Conservation (phyloP, 768 basidiomycete genomes). For the Multifurca ochricompacta region DNA sequence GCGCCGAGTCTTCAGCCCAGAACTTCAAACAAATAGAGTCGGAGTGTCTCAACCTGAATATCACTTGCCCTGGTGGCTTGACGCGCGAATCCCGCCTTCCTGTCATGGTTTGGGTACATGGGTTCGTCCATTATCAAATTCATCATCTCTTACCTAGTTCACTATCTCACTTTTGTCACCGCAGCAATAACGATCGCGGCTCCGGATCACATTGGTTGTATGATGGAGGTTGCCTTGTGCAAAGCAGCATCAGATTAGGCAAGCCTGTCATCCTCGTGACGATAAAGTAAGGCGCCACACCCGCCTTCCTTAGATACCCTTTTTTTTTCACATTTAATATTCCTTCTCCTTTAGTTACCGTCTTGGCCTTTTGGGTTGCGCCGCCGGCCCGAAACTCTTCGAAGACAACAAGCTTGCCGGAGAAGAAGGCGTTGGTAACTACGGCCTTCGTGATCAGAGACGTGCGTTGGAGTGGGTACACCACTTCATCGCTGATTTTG, state of each 20-base stretch:
- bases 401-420: slow-evolving; percentile 60
- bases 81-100: slow-evolving; percentile 48
- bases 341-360: slow-evolving; percentile 46
- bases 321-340: slow-evolving; percentile 8
- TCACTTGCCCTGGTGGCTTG: slow-evolving; percentile 62
- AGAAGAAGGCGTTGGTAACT: slow-evolving; percentile 71
- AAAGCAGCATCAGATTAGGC: slow-evolving; percentile 50
- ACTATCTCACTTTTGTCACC: slow-evolving; percentile 15
- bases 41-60: slow-evolving; percentile 73
- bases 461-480: slow-evolving; percentile 46
- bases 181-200: slow-evolving; percentile 64
- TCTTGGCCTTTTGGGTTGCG: slow-evolving; percentile 68
- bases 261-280: slow-evolving; percentile 68
- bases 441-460: slow-evolving; percentile 39
- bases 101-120: slow-evolving; percentile 85
- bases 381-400: slow-evolving; percentile 54
- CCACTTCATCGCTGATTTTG: slow-evolving; percentile 43
- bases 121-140: slow-evolving; percentile 37
- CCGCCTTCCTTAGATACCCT: slow-evolving; percentile 20
- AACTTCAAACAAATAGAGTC: slow-evolving; percentile 61
- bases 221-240: slow-evolving; percentile 65
- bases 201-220: slow-evolving; percentile 73
- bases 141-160: not conserved
- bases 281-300: slow-evolving; percentile 53
- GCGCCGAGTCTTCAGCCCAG: slow-evolving; percentile 46